phyloP scores from a whole-genome alignment of 345 rosid species.

The Arabidopsis suecica region DNA sequence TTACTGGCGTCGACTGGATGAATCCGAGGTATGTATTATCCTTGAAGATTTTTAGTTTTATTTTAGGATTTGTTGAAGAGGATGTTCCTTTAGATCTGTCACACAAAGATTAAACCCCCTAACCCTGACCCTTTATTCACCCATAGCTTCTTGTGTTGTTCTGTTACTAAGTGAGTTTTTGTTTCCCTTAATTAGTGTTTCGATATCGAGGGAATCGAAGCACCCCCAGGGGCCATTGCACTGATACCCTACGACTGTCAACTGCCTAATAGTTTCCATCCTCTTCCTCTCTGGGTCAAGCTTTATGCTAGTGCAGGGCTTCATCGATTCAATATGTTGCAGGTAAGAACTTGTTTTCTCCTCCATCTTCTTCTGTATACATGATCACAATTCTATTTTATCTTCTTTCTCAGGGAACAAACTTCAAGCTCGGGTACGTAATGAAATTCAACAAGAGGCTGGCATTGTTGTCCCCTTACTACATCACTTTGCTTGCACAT shows the following conservation, averaged over 20 bases:
- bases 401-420: neutral
- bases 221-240: no score
- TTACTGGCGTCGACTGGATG: neutral
- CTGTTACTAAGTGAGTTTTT: neutral
- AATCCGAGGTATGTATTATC: neutral
- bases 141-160: neutral
- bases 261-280: no score
- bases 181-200: neutral
- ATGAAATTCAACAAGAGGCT: neutral
- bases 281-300: no score
- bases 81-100: neutral
- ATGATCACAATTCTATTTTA: neutral
- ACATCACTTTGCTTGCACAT: neutral
- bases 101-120: no score
- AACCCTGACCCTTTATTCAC: no score
- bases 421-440: neutral
- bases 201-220: no score
- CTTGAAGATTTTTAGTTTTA: no score
- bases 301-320: no score
- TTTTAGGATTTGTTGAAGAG: neutral
- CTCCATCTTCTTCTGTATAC: no score
- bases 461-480: neutral
- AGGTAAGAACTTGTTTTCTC: no score
- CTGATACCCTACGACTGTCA: no score
- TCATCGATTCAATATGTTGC: no score